These are phyloP conservation scores for Parathielavia appendiculata DNA, from an alignment of 495 filamentous ascomycete species.

Conservation along the genomic window DNA sequence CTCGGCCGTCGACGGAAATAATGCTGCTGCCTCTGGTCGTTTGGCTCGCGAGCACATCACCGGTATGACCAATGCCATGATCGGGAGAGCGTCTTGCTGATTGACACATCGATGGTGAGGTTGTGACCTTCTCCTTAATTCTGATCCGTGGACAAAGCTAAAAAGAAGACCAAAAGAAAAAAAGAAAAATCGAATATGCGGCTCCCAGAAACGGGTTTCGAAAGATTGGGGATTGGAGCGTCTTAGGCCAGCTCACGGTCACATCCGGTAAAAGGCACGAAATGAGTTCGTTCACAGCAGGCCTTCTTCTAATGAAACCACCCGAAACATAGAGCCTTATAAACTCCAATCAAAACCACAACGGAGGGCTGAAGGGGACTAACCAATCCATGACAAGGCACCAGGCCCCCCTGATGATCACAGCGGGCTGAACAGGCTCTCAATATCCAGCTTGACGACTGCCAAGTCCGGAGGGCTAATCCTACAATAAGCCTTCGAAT, in stretches of 20 bases:
- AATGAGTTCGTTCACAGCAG: constrained; percentile 37
- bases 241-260: constrained; percentile 38
- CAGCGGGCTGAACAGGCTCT: too few species aligned
- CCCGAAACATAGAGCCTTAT: constrained; percentile 12
- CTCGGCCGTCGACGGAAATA: too few species aligned
- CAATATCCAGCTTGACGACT: too few species aligned
- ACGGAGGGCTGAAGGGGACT: background rate
- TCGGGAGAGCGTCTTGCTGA: too few species aligned
- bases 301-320: constrained; percentile 25
- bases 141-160: background rate
- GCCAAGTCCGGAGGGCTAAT: too few species aligned
- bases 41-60: too few species aligned
- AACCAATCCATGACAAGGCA: background rate
- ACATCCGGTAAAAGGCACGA: constrained; percentile 41
- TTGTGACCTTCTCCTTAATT: too few species aligned
- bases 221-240: constrained; percentile 36
- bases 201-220: constrained; percentile 30
- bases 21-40: too few species aligned
- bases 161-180: constrained; percentile 19
- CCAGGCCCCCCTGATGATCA: too few species aligned
- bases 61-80: too few species aligned
- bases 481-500: background rate
- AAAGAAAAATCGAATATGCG: constrained; percentile 34
- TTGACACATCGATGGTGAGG: too few species aligned
- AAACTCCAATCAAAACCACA: background rate